Evolutionary conservation across 805 yeast species (phyloP).

Genomic region (Wickerhamomyces pijperi): DNA sequence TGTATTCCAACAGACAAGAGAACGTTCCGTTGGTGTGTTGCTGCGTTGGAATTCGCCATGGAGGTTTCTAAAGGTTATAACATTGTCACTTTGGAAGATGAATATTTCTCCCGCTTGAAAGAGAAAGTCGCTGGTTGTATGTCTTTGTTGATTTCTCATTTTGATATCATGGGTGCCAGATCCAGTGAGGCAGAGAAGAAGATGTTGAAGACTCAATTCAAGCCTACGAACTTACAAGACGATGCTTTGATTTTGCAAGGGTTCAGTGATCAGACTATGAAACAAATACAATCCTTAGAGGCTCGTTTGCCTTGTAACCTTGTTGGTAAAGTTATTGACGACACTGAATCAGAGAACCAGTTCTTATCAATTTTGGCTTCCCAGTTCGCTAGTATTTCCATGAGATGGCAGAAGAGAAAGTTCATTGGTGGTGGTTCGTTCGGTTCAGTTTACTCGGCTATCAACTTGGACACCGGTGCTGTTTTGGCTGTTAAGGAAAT

Average conservation of each 20-base stretch:
- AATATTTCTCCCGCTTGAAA: conserved; percentile 61
- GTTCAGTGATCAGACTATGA: conserved; percentile 58
- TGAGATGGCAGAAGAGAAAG: conserved; percentile 95
- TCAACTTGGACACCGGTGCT: conserved; percentile 89
- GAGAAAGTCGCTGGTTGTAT: conserved; percentile 88
- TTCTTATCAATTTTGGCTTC: conserved; percentile 80
- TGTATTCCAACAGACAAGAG: conserved; percentile 86
- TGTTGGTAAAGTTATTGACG: conserved; percentile 86
- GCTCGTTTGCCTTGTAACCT: conserved; percentile 27
- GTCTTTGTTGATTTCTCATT: conserved; percentile 87
- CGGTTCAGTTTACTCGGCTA: conserved; percentile 88
- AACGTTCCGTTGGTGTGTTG: conserved; percentile 93
- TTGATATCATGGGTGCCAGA: conserved; percentile 97
- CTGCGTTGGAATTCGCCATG: conserved; percentile 93
- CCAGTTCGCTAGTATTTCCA: conserved; percentile 77
- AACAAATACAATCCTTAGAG: conserved; percentile 56
- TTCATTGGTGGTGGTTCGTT: conserved; percentile 93
- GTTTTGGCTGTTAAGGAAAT: conserved; percentile 96
- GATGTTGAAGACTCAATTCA: conserved; percentile 26
- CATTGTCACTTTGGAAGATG: conserved; percentile 68
- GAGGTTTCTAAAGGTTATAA: conserved; percentile 86
- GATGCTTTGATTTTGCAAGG: conserved; percentile 43
- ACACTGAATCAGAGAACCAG: conserved; percentile 77
- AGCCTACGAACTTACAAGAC: conserved; percentile 36
- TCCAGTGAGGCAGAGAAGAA: conserved; percentile 52